phyloP scores from a whole-genome alignment of 176 grass and related monocot species.

The Ensete ventricosum region DNA sequence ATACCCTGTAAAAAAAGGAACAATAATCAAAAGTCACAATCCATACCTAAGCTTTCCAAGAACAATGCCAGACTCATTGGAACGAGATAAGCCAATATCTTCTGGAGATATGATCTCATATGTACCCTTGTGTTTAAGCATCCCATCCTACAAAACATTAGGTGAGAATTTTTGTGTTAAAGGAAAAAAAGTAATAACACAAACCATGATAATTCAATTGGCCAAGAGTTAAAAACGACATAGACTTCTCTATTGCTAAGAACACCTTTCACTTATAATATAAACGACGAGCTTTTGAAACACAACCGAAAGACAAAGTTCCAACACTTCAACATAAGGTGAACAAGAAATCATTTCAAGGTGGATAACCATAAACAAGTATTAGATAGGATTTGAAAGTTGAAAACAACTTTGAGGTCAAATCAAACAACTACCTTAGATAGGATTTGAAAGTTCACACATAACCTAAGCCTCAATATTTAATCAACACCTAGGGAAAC shows the following conservation, averaged over 20 bases:
- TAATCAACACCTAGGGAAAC: too few species aligned
- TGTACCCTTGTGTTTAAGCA: constrained; percentile 95
- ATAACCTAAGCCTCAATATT: too few species aligned
- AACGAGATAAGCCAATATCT: constrained; percentile 82
- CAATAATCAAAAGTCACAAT: not conserved
- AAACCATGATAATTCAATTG: not conserved
- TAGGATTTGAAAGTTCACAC: too few species aligned
- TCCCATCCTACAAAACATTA: constrained; percentile 67
- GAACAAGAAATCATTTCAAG: not conserved
- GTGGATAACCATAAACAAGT: too few species aligned
- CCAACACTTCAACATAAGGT: not conserved
- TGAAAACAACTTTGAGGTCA: too few species aligned
- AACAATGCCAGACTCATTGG: constrained; percentile 94
- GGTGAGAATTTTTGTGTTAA: constrained; percentile 3
- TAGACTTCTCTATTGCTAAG: not conserved
- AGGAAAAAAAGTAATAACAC: not conserved
- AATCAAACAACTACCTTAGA: too few species aligned
- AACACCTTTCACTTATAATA: not conserved
- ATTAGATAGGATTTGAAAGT: too few species aligned
- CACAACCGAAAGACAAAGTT: not conserved
- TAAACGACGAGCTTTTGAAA: not conserved
- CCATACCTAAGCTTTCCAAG: constrained; percentile 93
- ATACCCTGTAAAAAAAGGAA: not conserved
- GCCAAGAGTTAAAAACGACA: not conserved
- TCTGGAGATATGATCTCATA: constrained; percentile 98